Base-by-base conservation (phyloP, 2,329 filamentous ascomycete genomes). In the Colletotrichum sp. region DNA sequence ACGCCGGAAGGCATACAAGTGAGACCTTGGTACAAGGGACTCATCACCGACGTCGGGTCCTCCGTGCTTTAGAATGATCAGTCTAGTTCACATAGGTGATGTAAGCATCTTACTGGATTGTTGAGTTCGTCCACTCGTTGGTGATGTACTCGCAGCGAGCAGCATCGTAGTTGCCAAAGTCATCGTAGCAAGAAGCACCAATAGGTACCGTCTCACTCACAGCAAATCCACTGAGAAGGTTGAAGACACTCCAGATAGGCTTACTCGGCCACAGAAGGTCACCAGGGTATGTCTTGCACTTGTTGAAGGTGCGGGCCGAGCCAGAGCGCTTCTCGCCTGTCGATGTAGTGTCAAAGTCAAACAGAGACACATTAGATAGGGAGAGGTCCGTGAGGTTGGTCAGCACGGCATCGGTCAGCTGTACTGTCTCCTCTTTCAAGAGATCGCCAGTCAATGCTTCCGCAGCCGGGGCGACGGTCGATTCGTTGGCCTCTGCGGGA, bases 1-100 rank as follows among this genome's bases (percentile, higher is more conserved):
- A 52, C 44, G n/a, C 24, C 34, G 2, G 64, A 26, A 3, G 64
- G 64, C 39, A 66, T 52, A 8, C 64, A 66, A 22, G 64, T 66
- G 10, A 48, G 39, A 6, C 64, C 80, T 60, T 80, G 77, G 30
- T 78, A 81, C 22, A 87, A 68, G 6, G 85, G 84, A 77, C 81
- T 86, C 83, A 86, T 86, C 69, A 84, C 77, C 1, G 85, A 86
- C 6, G 84, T 84, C 4, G 86, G 86, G 70, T 87, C 84, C 3
- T 79, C 68, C 13, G 81, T 79, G 71, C 84, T 85, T 12, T 77
- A 26, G 1, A 26, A 62, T 24, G 44, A 13, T 52, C 44, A 52
- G 44, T 13, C 36, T 32, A 9, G 26, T 8, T n/a, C 52, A 6
- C 26, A 22, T 1, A 22, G 15, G 22, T 4, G 55, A 18, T 59